Percentiles rank a stretch among this genome's conserved stretches.
These are phyloP conservation scores for Ophiostoma angusticollis DNA, from an alignment of 2,329 filamentous ascomycete genomes.

Conservation along the genomic window DNA sequence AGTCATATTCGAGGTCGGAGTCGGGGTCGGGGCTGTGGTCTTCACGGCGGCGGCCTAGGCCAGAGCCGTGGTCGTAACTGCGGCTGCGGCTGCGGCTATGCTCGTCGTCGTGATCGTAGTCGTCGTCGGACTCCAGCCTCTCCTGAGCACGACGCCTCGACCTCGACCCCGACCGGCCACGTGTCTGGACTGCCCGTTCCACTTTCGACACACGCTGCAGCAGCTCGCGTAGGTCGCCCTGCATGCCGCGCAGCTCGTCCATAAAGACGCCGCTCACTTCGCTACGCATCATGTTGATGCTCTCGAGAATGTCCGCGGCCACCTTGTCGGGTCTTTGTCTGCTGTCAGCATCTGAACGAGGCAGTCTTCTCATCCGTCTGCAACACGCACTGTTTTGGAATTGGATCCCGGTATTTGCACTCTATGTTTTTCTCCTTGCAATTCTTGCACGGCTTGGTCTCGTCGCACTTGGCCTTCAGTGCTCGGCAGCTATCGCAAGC, in stretches of 20 bases:
- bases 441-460: constrained; percentile 69
- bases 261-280: constrained; percentile 11
- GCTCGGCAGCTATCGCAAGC: constrained; percentile 84
- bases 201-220: not conserved
- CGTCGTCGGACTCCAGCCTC: not conserved
- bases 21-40: constrained; percentile 19
- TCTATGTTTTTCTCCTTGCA: constrained; percentile 76
- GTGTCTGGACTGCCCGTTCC: not conserved
- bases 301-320: constrained; percentile 46
- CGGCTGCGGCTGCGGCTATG: too few relatives aligned
- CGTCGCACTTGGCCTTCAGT: constrained; percentile 84
- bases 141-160: too few relatives aligned
- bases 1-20: constrained; percentile 11
- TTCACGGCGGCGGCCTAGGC: too few relatives aligned
- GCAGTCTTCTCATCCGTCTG: too few relatives aligned
- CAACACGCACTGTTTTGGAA: constrained; percentile 78
- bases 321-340: constrained; percentile 51
- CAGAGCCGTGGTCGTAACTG: too few relatives aligned
- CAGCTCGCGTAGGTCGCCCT: not conserved
- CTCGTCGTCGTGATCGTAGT: too few relatives aligned
- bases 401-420: constrained; percentile 83
- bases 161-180: not conserved
- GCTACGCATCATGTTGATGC: constrained; percentile 21
- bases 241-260: constrained; percentile 26
- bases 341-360: too few relatives aligned